A percentile compares a stretch with the other conserved stretches of the same genome.
Evolutionary conservation across 371 early-diverging fungal species (phyloP).

Genomic region (Blastocladiella emersonii): DNA sequence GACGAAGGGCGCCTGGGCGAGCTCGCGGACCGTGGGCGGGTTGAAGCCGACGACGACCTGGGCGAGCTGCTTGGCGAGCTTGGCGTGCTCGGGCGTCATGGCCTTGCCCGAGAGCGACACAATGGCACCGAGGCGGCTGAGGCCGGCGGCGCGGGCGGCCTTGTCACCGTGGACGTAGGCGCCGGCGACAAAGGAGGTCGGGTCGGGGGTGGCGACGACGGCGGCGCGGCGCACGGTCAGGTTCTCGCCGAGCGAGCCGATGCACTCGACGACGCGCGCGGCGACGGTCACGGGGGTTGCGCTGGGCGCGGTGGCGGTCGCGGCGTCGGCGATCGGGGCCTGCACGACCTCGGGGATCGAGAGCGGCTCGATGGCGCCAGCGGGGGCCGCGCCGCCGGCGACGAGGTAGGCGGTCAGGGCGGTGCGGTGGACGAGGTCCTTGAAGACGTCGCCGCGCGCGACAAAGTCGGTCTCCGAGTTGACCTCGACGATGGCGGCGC

Average conservation of each 20-base stretch:
- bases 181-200: constrained; percentile 25
- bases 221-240: constrained; percentile 61
- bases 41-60: constrained; percentile 65
- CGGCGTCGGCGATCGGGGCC: not conserved
- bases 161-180: constrained; percentile 60
- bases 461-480: constrained; percentile 95
- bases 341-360: constrained; percentile 13
- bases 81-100: constrained; percentile 20
- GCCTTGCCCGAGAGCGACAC: constrained; percentile 34
- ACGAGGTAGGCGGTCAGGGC: constrained; percentile 46
- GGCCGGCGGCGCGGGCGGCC: constrained; percentile 13
- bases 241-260: constrained; percentile 81
- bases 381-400: constrained; percentile 18
- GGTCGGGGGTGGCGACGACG: constrained; percentile 21
- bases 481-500: constrained; percentile 26
- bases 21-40: constrained; percentile 19
- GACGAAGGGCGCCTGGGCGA: constrained; percentile 9
- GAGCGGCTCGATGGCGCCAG: constrained; percentile 7
- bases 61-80: constrained; percentile 51
- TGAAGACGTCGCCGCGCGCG: constrained; percentile 65
- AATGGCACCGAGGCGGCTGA: constrained; percentile 55
- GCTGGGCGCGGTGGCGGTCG: not conserved
- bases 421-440: constrained; percentile 52
- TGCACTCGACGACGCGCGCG: constrained; percentile 48
- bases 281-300: constrained; percentile 26